Conservation (phyloP, 306 rosid species). For the Prunus padus region DNA sequence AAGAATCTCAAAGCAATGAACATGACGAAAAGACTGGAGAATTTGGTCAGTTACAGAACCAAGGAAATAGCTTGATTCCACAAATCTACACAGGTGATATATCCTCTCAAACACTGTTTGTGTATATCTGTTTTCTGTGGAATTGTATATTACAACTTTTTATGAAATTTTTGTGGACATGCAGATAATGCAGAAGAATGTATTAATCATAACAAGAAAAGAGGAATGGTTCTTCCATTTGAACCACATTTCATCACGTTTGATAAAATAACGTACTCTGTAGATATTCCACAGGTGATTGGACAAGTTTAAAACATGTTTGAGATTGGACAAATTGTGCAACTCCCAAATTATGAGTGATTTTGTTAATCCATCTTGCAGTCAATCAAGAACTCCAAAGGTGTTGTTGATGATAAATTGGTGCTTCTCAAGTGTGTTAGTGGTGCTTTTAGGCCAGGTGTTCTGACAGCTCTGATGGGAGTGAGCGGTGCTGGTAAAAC, state of each 20-base stretch:
- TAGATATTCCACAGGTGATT: constrained; percentile 27
- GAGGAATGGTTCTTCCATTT: constrained; percentile 30
- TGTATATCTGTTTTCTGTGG: not conserved
- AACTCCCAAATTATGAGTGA: not conserved
- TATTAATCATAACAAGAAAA: not conserved
- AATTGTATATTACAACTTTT: not conserved
- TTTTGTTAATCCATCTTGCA: not conserved
- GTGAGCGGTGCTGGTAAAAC: constrained; percentile 29
- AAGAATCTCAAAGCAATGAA: constrained; percentile 12
- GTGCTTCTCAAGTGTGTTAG: constrained; percentile 17
- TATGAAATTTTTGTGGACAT: not conserved
- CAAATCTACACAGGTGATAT: constrained; percentile 38
- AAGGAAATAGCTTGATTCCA: constrained; percentile 11
- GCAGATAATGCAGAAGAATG: not conserved
- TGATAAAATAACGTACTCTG: constrained; percentile 22
- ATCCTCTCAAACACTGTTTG: not conserved
- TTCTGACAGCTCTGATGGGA: constrained; percentile 28
- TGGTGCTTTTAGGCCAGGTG: constrained; percentile 31
- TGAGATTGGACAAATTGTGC: not conserved
- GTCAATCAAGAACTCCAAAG: constrained; percentile 21
- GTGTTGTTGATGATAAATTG: constrained; percentile 20
- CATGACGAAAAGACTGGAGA: too few relatives aligned
- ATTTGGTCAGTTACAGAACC: too few relatives aligned
- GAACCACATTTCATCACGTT: constrained; percentile 25
- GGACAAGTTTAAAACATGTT: not conserved